These are phyloP conservation scores for Sparassis latifolia DNA, from an alignment of 1,284 basidiomycete genomes.

Conservation along the genomic window DNA sequence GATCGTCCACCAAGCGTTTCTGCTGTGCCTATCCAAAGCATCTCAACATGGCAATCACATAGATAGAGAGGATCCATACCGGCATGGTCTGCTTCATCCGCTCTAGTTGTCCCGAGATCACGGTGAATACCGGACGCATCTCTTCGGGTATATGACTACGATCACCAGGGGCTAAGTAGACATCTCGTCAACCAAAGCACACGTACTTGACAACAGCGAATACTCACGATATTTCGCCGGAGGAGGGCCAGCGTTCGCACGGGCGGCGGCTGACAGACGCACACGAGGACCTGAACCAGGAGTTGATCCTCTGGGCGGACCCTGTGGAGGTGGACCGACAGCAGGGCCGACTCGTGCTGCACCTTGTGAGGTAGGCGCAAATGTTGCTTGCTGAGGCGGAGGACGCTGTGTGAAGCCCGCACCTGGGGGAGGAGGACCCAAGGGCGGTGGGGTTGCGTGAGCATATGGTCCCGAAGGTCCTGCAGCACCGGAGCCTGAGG, in stretches of 20 bases:
- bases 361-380: constrained; percentile 20
- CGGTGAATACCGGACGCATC: constrained; percentile 60
- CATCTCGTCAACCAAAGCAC: constrained; percentile 7
- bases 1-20: constrained; percentile 82
- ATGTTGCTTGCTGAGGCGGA: constrained; percentile 25
- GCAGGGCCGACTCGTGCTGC: constrained; percentile 28
- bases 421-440: constrained; percentile 15
- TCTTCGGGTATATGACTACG: constrained; percentile 82
- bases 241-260: constrained; percentile 39
- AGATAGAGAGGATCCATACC: constrained; percentile 36
- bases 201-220: not conserved
- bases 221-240: constrained; percentile 82
- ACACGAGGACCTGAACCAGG: constrained; percentile 28
- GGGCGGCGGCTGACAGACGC: constrained; percentile 19
- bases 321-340: constrained; percentile 33
- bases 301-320: constrained; percentile 31
- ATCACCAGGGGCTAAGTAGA: constrained; percentile 76
- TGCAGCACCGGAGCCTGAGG: constrained; percentile 11
- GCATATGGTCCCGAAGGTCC: constrained; percentile 30
- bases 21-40: constrained; percentile 55
- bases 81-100: constrained; percentile 66
- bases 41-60: constrained; percentile 6
- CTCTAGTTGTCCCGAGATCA: constrained; percentile 57
- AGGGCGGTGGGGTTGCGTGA: constrained; percentile 37
- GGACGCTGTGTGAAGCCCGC: constrained; percentile 8